Evolutionary conservation across 2,329 filamentous ascomycete species (phyloP), one percentile per base, ranked within the genome.

Genomic region (Aschersonia sp.): DNA sequence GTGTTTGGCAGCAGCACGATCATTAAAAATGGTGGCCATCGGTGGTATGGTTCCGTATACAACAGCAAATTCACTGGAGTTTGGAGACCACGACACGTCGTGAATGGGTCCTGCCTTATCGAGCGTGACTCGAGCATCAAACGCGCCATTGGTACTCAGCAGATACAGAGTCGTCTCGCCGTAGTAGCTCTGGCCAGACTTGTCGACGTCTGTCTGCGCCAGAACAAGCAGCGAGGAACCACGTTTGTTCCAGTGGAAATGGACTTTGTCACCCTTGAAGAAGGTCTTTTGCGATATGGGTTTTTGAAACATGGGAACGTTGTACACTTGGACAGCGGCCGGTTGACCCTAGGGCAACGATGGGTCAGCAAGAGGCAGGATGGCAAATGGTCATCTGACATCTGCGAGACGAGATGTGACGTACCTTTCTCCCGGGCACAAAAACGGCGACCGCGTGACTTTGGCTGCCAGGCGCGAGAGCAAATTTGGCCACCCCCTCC

Each of bases 41-140:
- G 92, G 87, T n/a, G 92, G 92, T 89, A 96, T 97, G 67, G 87
- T 97, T 52, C 92, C 92, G 63, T 98, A 98, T 12, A 96, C 83
- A 32, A 98, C 92, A 61, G 89, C 91, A 60, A 98, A 98, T 66
- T 97, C 91, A 70, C 89, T 94, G 57, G 89, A 94, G 67, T 92
- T 97, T 45, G 92, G 89, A 44, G 89, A 96, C 92, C 92, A 98
- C n/a, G 85, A 80, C 43, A 98, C 91, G 62, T 98, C 92, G 65
- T 97, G 91, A 58, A 97, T 96, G 4, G 92, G 92, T 0, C 92
- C 92, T 63, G 97, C 91, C 71, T 97, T 97, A 67, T 98, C 92
- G 46, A 96, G 74, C 53, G 85, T 79, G 56, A 98, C 83, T 57
- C 92, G 82, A 50, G 91, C 92, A 66, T 98, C 92, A 59, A 97